A percentile compares a stretch with the other conserved stretches of the same genome.
Evolutionary conservation across 2,329 filamentous ascomycete genomes (phyloP).

Genomic region (Phaeosphaeriaceae sp.): DNA sequence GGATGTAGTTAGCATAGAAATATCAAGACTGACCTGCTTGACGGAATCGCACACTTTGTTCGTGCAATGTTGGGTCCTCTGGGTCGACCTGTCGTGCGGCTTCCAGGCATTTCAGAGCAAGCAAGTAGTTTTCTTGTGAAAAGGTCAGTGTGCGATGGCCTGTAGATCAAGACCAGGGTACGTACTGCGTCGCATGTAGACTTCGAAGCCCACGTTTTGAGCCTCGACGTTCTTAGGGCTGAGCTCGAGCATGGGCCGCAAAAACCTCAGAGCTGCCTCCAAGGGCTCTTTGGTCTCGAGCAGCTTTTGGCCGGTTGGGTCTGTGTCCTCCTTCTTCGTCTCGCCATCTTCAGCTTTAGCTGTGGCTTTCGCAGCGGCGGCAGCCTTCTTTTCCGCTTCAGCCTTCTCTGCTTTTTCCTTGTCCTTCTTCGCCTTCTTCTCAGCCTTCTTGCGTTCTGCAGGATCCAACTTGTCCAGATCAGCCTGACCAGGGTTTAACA

Average conservation of each 20-base stretch:
- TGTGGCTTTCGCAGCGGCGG: constrained; percentile 68
- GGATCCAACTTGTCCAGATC: constrained; percentile 61
- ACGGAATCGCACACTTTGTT: constrained; percentile 76
- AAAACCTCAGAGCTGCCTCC: constrained; percentile 85
- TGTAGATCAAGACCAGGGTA: constrained; percentile 15
- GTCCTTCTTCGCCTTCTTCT: constrained; percentile 90
- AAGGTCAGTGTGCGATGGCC: constrained; percentile 1
- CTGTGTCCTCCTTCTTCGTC: constrained; percentile 86
- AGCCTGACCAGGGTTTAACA: constrained; percentile 68
- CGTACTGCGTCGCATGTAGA: constrained; percentile 84
- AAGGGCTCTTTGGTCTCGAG: constrained; percentile 83
- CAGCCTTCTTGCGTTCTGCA: constrained; percentile 81
- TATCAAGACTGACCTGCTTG: constrained; percentile 59
- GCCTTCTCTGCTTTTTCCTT: constrained; percentile 75
- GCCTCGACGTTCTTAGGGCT: constrained; percentile 82
- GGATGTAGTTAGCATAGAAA: background rate
- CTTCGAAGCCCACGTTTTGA: constrained; percentile 88
- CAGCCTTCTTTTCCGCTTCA: constrained; percentile 80
- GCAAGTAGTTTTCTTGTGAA: constrained; percentile 78
- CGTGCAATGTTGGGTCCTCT: constrained; percentile 75
- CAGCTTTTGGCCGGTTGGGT: constrained; percentile 83
- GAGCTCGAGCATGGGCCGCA: constrained; percentile 81
- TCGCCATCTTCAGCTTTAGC: constrained; percentile 68
- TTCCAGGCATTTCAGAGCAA: constrained; percentile 85
- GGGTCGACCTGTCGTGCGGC: constrained; percentile 74